Evolutionary conservation across 163 green algal species (phyloP), one percentile per base, ranked within the genome.

Genomic region (Volvox carteri): DNA sequence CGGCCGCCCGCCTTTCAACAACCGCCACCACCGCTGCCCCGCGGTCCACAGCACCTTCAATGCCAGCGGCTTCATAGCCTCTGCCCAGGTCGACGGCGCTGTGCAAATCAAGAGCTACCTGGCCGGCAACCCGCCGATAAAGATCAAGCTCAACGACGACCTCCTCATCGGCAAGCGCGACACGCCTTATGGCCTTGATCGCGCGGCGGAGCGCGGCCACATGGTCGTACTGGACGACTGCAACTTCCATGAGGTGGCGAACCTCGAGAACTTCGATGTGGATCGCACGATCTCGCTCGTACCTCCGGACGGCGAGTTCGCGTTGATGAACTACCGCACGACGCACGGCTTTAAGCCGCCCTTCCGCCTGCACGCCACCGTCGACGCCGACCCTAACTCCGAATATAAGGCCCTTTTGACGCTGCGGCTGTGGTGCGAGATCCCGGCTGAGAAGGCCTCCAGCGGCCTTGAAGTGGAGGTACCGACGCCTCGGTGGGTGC

Each of bases 81-180:
- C 92, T 23, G 93, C 91, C 9, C 95, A 97, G 87, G 96, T 98
- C 25, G 91, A 94, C 78, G 91, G 92, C 41, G 60, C 68, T 2
- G 35, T 90, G 37, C 92, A 97, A 95, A 95, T 99, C 56, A 98
- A 98, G 91, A 95, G 87, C 88, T 99, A 98, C 91, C 92, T 99
- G 33, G 87, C 92, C 7, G 96, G 96, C 84, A 98, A 97, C 90
- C 97, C 97, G n/a, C 90, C 93, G 42, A 95, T 99, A 62, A 94
- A 94, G 78, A 94, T 99, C 56, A 97, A 97, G 35, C 93, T 99
- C 9, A 96, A 95, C 70, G 96, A 99, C 56, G 95, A 96, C 84
- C 90, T 99, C 72, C 90, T 97, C 28, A 96, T 98, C 30, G 95
- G 93, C 1, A 88, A 81, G 76, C 79, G 91, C 1, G 91, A 92